A percentile compares a stretch with the other conserved stretches of the same genome.
Conservation (phyloP, 306 rosid species). For the Castanopsis chinensis region DNA sequence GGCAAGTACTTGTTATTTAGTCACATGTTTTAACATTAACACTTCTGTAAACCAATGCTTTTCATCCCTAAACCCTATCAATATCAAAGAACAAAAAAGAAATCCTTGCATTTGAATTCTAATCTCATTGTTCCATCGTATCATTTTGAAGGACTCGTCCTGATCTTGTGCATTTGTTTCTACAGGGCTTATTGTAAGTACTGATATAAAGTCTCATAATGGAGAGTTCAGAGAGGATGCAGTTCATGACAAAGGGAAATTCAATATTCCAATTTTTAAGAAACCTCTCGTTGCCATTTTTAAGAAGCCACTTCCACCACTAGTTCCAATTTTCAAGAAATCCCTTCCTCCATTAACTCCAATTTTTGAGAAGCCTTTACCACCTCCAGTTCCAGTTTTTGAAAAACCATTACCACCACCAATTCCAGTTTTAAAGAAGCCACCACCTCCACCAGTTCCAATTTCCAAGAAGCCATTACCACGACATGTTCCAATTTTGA, state of each 20-base stretch:
- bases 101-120: background rate
- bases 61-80: no score
- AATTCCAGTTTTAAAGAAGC: background rate
- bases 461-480: background rate
- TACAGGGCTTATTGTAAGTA: background rate
- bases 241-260: slow-evolving; percentile 8
- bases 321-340: background rate
- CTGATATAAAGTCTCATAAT: background rate
- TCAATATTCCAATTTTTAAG: background rate
- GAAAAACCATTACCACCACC: background rate
- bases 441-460: background rate
- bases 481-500: background rate
- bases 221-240: background rate
- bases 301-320: background rate
- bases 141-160: background rate
- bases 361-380: background rate
- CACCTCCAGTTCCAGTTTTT: background rate
- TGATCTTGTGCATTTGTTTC: background rate
- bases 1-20: background rate
- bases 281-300: background rate
- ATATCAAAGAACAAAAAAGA: no score
- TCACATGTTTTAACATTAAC: background rate
- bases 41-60: no score
- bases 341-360: background rate
- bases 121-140: background rate